phyloP scores from a whole-genome alignment of 306 rosid genomes.

The Casuarina cunninghamiana region DNA sequence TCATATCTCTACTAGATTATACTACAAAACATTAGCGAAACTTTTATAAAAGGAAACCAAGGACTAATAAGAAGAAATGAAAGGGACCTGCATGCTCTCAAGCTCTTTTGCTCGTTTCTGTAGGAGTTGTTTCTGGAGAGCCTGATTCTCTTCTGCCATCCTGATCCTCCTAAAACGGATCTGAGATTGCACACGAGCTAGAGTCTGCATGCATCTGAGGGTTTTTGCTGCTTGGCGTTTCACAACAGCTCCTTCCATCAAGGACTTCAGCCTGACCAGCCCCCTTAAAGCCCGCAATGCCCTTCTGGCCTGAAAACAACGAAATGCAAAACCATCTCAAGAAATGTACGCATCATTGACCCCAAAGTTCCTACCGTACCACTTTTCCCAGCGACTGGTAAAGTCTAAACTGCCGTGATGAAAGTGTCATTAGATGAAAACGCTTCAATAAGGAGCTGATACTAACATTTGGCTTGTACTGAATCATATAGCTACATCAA shows the following conservation, averaged over 20 bases:
- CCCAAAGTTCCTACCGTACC: not conserved
- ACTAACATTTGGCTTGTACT: constrained; percentile 7
- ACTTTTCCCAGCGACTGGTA: constrained; percentile 6
- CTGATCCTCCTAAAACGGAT: constrained; percentile 84
- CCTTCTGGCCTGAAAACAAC: constrained; percentile 71
- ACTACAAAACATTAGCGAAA: not conserved
- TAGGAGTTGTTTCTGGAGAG: constrained; percentile 87
- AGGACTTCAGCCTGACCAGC: constrained; percentile 74
- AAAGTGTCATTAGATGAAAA: constrained; percentile 11
- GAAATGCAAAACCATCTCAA: constrained; percentile 21
- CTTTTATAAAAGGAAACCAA: not conserved
- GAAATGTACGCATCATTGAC: constrained; percentile 11
- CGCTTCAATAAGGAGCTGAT: not conserved
- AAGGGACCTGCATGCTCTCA: constrained; percentile 75
- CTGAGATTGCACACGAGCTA: constrained; percentile 93
- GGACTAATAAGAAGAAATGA: constrained; percentile 24
- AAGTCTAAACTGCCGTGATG: not conserved
- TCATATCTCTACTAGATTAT: not conserved
- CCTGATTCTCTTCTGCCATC: constrained; percentile 95
- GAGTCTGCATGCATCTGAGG: constrained; percentile 91
- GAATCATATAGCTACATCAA: not conserved
- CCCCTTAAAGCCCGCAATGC: constrained; percentile 93
- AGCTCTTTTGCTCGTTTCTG: constrained; percentile 92
- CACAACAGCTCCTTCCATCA: constrained; percentile 86
- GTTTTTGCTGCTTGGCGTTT: constrained; percentile 90